Evolutionary conservation across 2,329 filamentous ascomycete genomes (phyloP).

Genomic region (Sarocladium brachiariae): DNA sequence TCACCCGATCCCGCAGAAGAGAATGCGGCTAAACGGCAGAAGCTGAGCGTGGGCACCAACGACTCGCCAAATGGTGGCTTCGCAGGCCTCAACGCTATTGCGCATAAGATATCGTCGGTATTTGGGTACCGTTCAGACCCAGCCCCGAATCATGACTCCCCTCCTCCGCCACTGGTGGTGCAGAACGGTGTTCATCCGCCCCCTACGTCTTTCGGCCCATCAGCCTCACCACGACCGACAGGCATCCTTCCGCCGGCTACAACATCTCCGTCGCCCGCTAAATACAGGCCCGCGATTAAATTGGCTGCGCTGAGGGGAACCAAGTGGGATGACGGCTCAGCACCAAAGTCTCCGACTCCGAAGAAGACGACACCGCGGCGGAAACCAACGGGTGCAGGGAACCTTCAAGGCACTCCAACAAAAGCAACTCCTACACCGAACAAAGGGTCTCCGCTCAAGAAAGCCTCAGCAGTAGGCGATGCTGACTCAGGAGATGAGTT

Average conservation of each 20-base stretch:
- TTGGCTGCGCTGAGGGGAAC: constrained; percentile 29
- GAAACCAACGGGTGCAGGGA: constrained; percentile 8
- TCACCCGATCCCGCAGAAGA: neutral
- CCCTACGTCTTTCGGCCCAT: neutral
- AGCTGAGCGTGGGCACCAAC: neutral
- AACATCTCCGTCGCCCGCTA: constrained; percentile 5
- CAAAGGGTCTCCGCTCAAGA: neutral
- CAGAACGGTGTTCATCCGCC: neutral
- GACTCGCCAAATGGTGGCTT: neutral
- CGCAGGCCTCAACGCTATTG: constrained; percentile 5
- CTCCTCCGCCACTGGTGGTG: neutral
- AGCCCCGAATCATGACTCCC: neutral
- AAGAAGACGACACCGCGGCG: constrained; percentile 5
- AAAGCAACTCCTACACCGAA: constrained; percentile 8
- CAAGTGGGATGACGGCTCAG: constrained; percentile 27
- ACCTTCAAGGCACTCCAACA: constrained; percentile 2
- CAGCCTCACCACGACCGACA: neutral
- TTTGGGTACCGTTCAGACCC: constrained; percentile 1
- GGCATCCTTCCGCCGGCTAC: neutral
- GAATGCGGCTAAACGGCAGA: neutral
- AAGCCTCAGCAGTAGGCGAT: constrained; percentile 7
- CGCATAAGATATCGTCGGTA: neutral
- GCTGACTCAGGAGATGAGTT: constrained; percentile 8
- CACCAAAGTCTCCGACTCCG: constrained; percentile 6
- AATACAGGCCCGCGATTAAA: constrained; percentile 27